A percentile compares a stretch with the other conserved stretches of the same genome.
These are phyloP conservation scores for Trichophyton benhamiae DNA, from an alignment of 2,329 filamentous ascomycete genomes.

Conservation along the genomic window DNA sequence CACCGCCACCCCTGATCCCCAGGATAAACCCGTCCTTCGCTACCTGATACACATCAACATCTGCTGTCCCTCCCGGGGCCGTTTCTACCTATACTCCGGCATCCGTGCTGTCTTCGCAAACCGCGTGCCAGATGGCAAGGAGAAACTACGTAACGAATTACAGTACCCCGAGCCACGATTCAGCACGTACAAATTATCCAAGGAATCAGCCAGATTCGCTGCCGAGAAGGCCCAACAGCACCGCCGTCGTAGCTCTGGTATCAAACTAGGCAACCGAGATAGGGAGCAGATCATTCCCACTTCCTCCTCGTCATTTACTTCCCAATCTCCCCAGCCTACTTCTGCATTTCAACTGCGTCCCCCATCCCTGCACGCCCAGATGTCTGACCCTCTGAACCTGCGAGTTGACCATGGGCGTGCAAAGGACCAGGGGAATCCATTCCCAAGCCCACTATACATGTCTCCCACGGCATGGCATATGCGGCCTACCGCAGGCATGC, in stretches of 20 bases:
- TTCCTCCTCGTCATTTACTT: conserved; percentile 1
- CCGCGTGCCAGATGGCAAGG: conserved; percentile 86
- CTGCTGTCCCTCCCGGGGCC: conserved; percentile 69
- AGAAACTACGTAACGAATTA: conserved; percentile 79
- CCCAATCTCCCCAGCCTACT: neutral
- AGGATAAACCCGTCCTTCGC: conserved; percentile 57
- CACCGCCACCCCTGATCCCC: conserved; percentile 16
- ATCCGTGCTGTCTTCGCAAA: conserved; percentile 95
- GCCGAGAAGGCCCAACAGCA: conserved; percentile 44
- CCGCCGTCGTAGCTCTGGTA: conserved; percentile 46
- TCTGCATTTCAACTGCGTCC: neutral
- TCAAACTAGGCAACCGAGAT: conserved; percentile 17
- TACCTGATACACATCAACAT: conserved; percentile 92
- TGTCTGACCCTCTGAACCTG: neutral
- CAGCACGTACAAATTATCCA: conserved; percentile 62
- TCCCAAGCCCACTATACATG: neutral
- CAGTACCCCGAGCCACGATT: conserved; percentile 81
- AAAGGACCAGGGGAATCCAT: neutral
- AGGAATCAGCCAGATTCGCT: conserved; percentile 39
- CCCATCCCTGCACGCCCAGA: neutral
- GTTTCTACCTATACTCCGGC: conserved; percentile 82
- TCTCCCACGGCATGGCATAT: neutral
- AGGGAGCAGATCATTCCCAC: conserved; percentile 11
- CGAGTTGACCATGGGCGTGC: neutral
- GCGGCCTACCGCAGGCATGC: neutral